Percentiles rank a stretch among this genome's conserved stretches.
phyloP scores from a whole-genome alignment of 257 asterid species.

The Linaria vulgaris region DNA sequence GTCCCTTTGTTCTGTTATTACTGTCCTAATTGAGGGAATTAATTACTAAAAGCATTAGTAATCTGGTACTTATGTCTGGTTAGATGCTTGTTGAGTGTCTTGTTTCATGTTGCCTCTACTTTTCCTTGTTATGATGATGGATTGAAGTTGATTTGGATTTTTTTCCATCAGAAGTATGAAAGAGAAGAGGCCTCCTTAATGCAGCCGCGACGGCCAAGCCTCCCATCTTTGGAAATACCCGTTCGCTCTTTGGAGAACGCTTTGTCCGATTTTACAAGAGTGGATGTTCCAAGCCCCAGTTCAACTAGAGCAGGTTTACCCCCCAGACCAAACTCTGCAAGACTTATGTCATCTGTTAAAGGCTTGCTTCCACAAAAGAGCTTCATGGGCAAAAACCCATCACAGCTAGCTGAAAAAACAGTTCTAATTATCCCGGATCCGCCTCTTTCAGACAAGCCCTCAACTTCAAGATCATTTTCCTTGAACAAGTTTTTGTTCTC shows the following conservation, averaged over 20 bases:
- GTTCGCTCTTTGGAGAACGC: conserved; percentile 60
- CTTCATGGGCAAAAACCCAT: conserved; percentile 49
- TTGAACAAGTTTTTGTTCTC: conserved; percentile 73
- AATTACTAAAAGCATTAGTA: not conserved
- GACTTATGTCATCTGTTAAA: conserved; percentile 68
- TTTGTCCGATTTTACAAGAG: conserved; percentile 53
- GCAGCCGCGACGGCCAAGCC: conserved; percentile 69
- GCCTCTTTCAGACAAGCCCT: conserved; percentile 71
- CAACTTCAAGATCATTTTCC: conserved; percentile 93
- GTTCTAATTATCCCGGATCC: conserved; percentile 73
- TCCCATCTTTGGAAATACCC: conserved; percentile 76
- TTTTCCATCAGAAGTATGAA: conserved; percentile 49
- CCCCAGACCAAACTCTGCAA: conserved; percentile 85
- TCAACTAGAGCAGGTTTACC: conserved; percentile 78
- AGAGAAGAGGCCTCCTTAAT: conserved; percentile 63
- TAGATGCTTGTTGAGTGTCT: not conserved
- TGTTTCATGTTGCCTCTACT: not conserved
- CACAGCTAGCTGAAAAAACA: conserved; percentile 68
- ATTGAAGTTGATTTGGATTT: conserved; percentile 10
- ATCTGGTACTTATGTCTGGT: not conserved
- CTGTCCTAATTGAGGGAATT: not conserved
- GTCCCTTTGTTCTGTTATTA: not conserved
- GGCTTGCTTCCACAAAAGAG: conserved; percentile 84
- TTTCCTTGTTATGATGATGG: conserved; percentile 8
- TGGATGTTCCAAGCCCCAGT: conserved; percentile 67